Base-by-base conservation (phyloP, 2,329 filamentous ascomycete species). In the Claviceps africana region DNA sequence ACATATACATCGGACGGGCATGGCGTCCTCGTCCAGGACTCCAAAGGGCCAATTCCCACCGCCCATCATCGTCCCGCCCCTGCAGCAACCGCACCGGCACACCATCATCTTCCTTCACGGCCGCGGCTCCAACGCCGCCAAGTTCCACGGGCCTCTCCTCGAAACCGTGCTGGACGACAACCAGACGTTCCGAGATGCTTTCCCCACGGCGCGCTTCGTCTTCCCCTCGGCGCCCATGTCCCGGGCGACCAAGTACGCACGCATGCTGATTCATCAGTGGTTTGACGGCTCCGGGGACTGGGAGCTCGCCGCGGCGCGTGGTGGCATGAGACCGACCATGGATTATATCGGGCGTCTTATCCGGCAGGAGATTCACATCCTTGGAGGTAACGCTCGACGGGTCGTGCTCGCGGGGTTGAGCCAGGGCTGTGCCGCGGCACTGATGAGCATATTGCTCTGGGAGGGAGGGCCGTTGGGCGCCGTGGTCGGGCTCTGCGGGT, bases 401-500 rank as follows among this genome's bases (percentile, higher is more conserved):
- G 60, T 79, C 0, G 60, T 76, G 1, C 55, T 80, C 0, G 71
- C 72, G 40, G 76, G 76, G 0, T 60, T 79, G 19, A 79, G 77
- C 48, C 76, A 79, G 56, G 77, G 77, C 0, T 76, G 73, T 56
- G 76, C 76, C 2, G 70, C 71, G 43, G 62, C 67, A 0, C 54
- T 79, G 53, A 58, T 67, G 19, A 63, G 69, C 10, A 55, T 70
- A 52, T 53, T 79, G 51, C 61, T 71, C 2, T 74, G 72, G 72
- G 64, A 71, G 10, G 70, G 67, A 0, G 58, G 60, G 17, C 50
- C 61, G 2, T 53, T 76, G 33, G 71, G 63, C 0, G 72, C 60
- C 0, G 57, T 64, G 13, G 60, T 74, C 7, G 70, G 69, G 0
- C 70, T 77, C 67, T 71, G 71, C 52, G 72, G 72, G 0, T 75